phyloP scores from a whole-genome alignment of 202 grass and related monocot genomes.

The Zizania palustris region DNA sequence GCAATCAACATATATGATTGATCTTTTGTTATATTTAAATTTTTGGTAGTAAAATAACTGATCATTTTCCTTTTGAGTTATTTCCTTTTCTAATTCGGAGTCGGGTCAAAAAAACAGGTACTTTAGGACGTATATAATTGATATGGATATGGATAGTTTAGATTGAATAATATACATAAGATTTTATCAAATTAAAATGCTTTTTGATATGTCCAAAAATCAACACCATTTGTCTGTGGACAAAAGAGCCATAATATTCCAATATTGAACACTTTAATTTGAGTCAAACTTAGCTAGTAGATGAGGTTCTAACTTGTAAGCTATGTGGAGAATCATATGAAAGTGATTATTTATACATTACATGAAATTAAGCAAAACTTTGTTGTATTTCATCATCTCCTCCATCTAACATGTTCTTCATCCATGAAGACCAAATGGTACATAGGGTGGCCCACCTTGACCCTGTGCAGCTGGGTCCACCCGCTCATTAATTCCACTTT shows the following conservation, averaged over 20 bases:
- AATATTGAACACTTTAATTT: neutral
- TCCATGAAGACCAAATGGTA: too few relatives aligned
- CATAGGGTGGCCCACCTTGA: too few relatives aligned
- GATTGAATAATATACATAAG: neutral
- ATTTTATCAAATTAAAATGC: neutral
- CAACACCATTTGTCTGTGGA: neutral
- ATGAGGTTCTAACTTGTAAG: slow-evolving; percentile 8
- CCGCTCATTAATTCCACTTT: too few relatives aligned
- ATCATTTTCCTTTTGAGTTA: neutral
- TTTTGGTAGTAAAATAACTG: neutral
- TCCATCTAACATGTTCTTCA: too few relatives aligned
- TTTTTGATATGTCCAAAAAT: neutral
- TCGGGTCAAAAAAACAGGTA: neutral
- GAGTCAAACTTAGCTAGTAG: neutral
- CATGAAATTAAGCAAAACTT: too few relatives aligned
- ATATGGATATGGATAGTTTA: too few relatives aligned
- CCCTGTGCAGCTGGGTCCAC: too few relatives aligned
- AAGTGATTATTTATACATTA: too few relatives aligned
- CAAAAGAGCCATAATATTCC: neutral
- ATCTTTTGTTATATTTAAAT: too few relatives aligned
- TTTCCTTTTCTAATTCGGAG: neutral
- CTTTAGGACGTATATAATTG: neutral
- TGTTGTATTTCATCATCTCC: too few relatives aligned
- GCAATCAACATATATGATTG: neutral
- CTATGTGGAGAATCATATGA: neutral